Percentiles rank a stretch among this genome's conserved stretches.
phyloP scores from a whole-genome alignment of 805 yeast species.

The Clavispora phyllophila region DNA sequence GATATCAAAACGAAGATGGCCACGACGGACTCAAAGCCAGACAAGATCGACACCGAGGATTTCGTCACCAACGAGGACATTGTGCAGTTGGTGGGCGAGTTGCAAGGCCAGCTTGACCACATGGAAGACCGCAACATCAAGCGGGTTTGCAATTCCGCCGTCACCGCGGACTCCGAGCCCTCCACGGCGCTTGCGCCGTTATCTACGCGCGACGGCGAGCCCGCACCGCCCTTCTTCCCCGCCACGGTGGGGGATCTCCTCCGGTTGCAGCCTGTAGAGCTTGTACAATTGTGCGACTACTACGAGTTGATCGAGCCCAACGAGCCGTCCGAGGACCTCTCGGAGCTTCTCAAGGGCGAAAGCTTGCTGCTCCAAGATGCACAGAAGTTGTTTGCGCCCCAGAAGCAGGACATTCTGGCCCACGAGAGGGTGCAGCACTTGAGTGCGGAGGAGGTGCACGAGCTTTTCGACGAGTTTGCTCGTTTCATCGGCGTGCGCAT shows the following conservation, averaged over 20 bases:
- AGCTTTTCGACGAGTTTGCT: constrained; percentile 58
- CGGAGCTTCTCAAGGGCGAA: constrained; percentile 10
- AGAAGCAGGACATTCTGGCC: constrained; percentile 1
- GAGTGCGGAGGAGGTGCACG: constrained; percentile 46
- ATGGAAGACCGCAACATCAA: constrained; percentile 73
- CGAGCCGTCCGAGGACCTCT: constrained; percentile 10
- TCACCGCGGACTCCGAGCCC: constrained; percentile 33
- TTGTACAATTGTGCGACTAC: constrained; percentile 58
- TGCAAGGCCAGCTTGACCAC: constrained; percentile 80
- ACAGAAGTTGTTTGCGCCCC: constrained; percentile 7
- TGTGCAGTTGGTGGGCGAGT: constrained; percentile 80
- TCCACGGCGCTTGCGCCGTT: constrained; percentile 51
- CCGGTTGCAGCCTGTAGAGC: constrained; percentile 36
- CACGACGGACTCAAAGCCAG: constrained; percentile 10
- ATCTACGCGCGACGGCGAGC: constrained; percentile 78
- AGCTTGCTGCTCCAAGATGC: constrained; percentile 13
- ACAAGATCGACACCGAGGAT: constrained; percentile 43
- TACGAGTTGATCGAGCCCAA: constrained; percentile 62
- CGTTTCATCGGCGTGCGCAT: constrained; percentile 59
- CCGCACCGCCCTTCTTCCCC: constrained; percentile 54
- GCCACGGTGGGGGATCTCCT: constrained; percentile 49
- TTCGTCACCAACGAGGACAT: constrained; percentile 79
- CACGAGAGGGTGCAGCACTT: constrained; percentile 19
- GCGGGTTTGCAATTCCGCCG: constrained; percentile 60
- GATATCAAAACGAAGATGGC: constrained; percentile 35